Percentiles rank a stretch among this genome's conserved stretches.
Evolutionary conservation across 2,329 filamentous ascomycete genomes (phyloP).

Genomic region (Alternaria infectoria): DNA sequence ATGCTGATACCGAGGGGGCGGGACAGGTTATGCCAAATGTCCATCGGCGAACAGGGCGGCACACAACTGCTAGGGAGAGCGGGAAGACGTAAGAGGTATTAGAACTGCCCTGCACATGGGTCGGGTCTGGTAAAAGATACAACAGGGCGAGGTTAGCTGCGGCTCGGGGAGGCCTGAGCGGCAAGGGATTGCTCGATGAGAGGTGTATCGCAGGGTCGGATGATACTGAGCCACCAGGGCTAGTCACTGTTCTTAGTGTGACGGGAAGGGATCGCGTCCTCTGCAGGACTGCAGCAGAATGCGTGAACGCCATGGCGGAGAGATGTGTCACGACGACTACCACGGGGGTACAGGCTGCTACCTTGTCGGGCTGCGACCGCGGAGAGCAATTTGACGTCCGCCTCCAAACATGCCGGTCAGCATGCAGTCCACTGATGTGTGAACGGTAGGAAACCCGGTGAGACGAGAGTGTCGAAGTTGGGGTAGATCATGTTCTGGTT

Average conservation of each 20-base stretch:
- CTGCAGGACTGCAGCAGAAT: conserved; percentile 23
- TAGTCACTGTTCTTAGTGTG: conserved; percentile 32
- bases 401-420: conserved; percentile 16
- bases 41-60: conserved; percentile 37
- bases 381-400: conserved; percentile 20
- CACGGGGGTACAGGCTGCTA: conserved; percentile 44
- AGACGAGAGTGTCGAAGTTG: conserved; percentile 1
- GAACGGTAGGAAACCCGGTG: conserved; percentile 9
- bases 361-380: conserved; percentile 31
- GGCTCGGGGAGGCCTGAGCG: conserved; percentile 19
- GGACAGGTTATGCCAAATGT: conserved; percentile 33
- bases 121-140: conserved; percentile 22
- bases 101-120: conserved; percentile 28
- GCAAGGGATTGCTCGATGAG: conserved; percentile 41
- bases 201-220: conserved; percentile 23
- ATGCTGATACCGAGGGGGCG: conserved; percentile 28
- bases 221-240: conserved; percentile 36
- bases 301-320: conserved; percentile 34
- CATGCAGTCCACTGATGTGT: conserved; percentile 10
- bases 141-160: conserved; percentile 36
- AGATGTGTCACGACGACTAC: conserved; percentile 37
- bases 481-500: conserved; percentile 15
- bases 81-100: conserved; percentile 28
- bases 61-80: conserved; percentile 24
- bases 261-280: conserved; percentile 33